Evolutionary conservation across 352 stramenopile genomes (phyloP).

Genomic region (Phytophthora colocasiae): DNA sequence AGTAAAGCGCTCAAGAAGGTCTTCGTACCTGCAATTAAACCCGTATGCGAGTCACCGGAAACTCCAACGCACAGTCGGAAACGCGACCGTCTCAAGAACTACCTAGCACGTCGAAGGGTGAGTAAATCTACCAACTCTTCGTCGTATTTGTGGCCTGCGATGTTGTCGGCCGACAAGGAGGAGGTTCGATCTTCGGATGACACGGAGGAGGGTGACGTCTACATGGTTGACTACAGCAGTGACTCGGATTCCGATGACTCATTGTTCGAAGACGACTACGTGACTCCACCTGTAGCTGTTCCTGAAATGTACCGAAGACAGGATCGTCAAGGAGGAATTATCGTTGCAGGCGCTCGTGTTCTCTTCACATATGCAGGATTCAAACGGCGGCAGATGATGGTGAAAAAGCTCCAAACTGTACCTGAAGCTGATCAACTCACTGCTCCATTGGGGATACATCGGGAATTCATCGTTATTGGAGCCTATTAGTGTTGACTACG

Average conservation of each 20-base stretch:
- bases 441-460: constrained; percentile 7
- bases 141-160: constrained; percentile 21
- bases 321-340: constrained; percentile 59
- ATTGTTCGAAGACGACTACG: constrained; percentile 24
- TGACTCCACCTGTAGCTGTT: constrained; percentile 56
- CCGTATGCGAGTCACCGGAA: constrained; percentile 6
- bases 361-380: constrained; percentile 69
- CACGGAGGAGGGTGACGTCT: constrained; percentile 34
- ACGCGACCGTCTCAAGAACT: constrained; percentile 35
- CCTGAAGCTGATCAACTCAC: constrained; percentile 31
- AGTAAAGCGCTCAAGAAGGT: constrained; percentile 16
- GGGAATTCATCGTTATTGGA: constrained; percentile 28
- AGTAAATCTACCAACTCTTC: constrained; percentile 1
- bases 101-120: constrained; percentile 18
- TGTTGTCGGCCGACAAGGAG: constrained; percentile 28
- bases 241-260: constrained; percentile 36
- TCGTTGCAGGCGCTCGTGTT: constrained; percentile 52
- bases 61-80: constrained; percentile 24
- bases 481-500: background rate
- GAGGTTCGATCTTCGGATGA: constrained; percentile 27
- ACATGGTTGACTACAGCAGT: constrained; percentile 31
- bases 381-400: constrained; percentile 57
- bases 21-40: constrained; percentile 2
- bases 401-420: constrained; percentile 46
- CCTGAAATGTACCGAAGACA: constrained; percentile 57